phyloP scores from a whole-genome alignment of 2,329 filamentous ascomycete genomes.

The Penicillium hordei region DNA sequence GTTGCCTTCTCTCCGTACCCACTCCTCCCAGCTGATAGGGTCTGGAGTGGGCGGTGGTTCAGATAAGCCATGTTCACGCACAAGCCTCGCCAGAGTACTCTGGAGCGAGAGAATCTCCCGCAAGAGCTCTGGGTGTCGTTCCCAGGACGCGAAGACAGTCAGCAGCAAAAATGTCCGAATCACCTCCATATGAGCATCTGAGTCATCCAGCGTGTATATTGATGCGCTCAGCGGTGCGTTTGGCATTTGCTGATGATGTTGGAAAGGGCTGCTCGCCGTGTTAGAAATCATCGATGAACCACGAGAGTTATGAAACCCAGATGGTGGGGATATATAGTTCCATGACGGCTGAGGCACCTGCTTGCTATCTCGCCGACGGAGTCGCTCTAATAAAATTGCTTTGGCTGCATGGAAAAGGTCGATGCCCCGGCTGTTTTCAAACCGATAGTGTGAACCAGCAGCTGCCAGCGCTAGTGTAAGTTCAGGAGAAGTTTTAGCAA shows the following conservation, averaged over 20 bases:
- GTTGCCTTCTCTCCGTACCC: conserved; percentile 54
- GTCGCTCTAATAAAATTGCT: conserved; percentile 54
- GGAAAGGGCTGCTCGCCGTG: conserved; percentile 45
- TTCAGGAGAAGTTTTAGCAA: conserved; percentile 48
- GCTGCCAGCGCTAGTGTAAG: conserved; percentile 54
- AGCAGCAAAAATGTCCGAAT: conserved; percentile 53
- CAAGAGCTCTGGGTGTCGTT: conserved; percentile 57
- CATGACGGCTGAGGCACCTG: conserved; percentile 44
- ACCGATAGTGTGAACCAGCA: conserved; percentile 50
- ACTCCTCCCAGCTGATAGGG: conserved; percentile 54
- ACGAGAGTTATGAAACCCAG: conserved; percentile 42
- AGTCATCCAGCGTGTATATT: conserved; percentile 42
- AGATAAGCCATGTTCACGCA: conserved; percentile 54
- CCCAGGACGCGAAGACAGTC: conserved; percentile 62
- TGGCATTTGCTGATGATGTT: conserved; percentile 38
- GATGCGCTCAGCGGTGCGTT: conserved; percentile 34
- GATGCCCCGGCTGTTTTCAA: conserved; percentile 53
- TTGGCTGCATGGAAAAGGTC: conserved; percentile 59
- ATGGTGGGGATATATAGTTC: conserved; percentile 42
- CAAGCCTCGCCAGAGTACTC: conserved; percentile 56
- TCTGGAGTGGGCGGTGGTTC: conserved; percentile 35
- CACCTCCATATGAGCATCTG: conserved; percentile 51
- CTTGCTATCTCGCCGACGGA: conserved; percentile 51
- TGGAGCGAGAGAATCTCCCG: conserved; percentile 58
- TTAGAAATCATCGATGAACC: conserved; percentile 46